Conservation (phyloP, 371 early-diverging fungal genomes). For the Lichtheimia hyalospora region DNA sequence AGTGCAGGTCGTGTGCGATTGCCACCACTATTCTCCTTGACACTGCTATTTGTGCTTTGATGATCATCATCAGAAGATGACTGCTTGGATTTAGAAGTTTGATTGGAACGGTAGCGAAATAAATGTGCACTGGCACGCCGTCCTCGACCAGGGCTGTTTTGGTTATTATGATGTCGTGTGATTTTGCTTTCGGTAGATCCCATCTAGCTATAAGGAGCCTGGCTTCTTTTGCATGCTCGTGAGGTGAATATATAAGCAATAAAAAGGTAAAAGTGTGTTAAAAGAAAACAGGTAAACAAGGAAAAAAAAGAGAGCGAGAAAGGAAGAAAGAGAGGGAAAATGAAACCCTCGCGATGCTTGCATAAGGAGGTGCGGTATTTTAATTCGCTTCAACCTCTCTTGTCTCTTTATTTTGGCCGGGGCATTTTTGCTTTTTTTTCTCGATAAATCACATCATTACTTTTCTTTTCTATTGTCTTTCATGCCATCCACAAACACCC, state of each 20-base stretch:
- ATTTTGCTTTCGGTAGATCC: conserved; percentile 11
- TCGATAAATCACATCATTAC: background rate
- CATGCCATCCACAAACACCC: conserved; percentile 4
- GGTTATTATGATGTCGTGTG: background rate
- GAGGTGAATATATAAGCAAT: no score
- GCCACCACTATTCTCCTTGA: no score
- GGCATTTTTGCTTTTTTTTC: conserved; percentile 1
- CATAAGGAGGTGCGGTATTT: background rate
- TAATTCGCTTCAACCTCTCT: background rate
- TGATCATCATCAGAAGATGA: no score
- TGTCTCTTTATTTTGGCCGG: background rate
- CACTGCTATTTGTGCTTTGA: no score
- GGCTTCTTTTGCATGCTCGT: conserved; percentile 1
- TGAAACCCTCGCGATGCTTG: no score
- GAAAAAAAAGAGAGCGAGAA: background rate
- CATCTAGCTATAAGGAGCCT: background rate
- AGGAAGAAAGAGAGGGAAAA: background rate
- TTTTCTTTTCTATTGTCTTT: background rate
- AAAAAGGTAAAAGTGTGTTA: no score
- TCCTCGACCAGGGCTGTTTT: background rate
- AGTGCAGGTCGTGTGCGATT: no score
- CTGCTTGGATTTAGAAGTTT: no score
- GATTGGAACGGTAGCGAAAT: no score
- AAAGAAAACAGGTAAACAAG: background rate
- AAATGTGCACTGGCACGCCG: no score